These are phyloP conservation scores for Adansonia grandidieri DNA, from an alignment of 441 rosid genomes.

Conservation along the genomic window DNA sequence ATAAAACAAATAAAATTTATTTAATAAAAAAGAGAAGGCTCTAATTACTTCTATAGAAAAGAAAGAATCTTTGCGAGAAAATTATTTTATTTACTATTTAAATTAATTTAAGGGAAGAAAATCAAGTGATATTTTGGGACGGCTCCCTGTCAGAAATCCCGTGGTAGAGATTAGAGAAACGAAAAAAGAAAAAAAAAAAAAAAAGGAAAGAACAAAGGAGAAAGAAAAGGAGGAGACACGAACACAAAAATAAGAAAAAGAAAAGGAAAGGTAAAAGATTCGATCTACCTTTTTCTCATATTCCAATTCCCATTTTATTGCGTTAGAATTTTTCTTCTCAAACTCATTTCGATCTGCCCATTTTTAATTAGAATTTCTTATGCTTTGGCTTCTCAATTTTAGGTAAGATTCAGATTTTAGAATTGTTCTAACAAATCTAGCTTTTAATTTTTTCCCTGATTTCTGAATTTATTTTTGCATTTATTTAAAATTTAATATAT, in stretches of 20 bases:
- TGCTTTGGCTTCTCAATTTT: not conserved
- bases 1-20: no score
- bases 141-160: not conserved
- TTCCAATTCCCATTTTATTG: not conserved
- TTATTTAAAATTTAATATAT: not conserved
- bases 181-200: not conserved
- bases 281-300: conserved; percentile 2
- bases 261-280: conserved; percentile 10
- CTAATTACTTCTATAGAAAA: no score
- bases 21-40: no score
- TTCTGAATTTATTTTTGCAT: not conserved
- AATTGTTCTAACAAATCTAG: not conserved
- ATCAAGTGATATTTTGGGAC: not conserved
- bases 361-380: not conserved
- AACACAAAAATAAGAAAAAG: conserved; percentile 12
- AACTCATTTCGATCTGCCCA: not conserved
- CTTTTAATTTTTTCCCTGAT: not conserved
- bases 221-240: conserved; percentile 26
- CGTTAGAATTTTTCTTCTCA: not conserved
- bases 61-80: not conserved
- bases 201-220: not conserved
- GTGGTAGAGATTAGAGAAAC: not conserved
- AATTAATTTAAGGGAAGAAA: not conserved
- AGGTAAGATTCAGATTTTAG: not conserved
- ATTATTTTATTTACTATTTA: not conserved